Evolutionary conservation across 345 rosid species (phyloP).

Genomic region (Camelina laxa): DNA sequence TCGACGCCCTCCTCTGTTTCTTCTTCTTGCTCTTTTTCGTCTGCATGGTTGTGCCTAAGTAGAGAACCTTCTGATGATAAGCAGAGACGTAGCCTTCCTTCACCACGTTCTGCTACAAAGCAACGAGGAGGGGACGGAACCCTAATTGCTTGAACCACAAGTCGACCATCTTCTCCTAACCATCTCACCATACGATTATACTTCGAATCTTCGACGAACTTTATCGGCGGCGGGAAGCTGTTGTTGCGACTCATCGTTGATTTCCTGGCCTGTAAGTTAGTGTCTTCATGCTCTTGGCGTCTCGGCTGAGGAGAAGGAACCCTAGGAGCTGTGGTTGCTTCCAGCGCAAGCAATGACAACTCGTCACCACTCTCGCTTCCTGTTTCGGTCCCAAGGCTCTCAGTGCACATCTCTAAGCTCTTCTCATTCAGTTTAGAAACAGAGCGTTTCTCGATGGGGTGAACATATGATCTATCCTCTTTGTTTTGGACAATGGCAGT

Average conservation of each 20-base stretch:
- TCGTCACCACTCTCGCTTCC: slow-evolving; percentile 62
- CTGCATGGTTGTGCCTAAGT: background rate
- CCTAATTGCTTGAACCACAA: slow-evolving; percentile 63
- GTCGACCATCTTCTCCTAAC: slow-evolving; percentile 73
- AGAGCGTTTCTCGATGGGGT: slow-evolving; percentile 61
- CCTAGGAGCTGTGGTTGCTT: slow-evolving; percentile 35
- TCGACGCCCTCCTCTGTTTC: slow-evolving; percentile 36
- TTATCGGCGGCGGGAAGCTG: slow-evolving; percentile 85
- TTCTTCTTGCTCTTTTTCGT: slow-evolving; percentile 12
- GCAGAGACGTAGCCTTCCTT: slow-evolving; percentile 74
- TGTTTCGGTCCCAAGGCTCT: slow-evolving; percentile 82
- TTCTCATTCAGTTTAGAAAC: slow-evolving; percentile 57
- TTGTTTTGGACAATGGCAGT: slow-evolving; percentile 28
- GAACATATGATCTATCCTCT: slow-evolving; percentile 52
- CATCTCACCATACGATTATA: slow-evolving; percentile 51
- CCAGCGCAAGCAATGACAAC: slow-evolving; percentile 43
- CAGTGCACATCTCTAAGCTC: slow-evolving; percentile 93
- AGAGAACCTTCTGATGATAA: slow-evolving; percentile 36
- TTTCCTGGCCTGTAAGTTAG: background rate
- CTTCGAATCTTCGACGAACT: slow-evolving; percentile 57
- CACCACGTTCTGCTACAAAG: slow-evolving; percentile 70
- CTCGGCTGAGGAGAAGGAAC: slow-evolving; percentile 26
- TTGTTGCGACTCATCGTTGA: slow-evolving; percentile 41
- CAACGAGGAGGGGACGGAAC: slow-evolving; percentile 32
- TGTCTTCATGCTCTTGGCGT: slow-evolving; percentile 12